These are phyloP conservation scores for Emericellopsis cladophorae DNA, from an alignment of 2,329 filamentous ascomycete genomes.

Conservation along the genomic window DNA sequence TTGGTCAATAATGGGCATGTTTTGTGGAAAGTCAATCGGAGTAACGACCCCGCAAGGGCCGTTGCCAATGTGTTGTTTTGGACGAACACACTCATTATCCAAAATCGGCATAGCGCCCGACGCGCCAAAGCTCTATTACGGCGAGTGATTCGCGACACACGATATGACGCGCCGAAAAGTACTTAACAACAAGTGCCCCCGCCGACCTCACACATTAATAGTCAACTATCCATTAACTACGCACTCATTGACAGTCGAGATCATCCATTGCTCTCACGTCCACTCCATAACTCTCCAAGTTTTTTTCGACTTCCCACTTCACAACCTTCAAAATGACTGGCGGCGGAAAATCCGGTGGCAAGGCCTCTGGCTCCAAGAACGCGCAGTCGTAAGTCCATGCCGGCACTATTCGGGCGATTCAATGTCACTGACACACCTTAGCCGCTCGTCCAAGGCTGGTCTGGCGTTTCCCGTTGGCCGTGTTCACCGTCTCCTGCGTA, in stretches of 20 bases:
- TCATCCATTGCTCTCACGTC: constrained; percentile 7
- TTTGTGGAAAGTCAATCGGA: constrained; percentile 3
- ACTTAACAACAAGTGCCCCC: constrained; percentile 39
- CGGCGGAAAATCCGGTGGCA: constrained; percentile 99
- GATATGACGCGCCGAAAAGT: constrained; percentile 36
- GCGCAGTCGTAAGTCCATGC: constrained; percentile 79
- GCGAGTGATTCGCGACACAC: constrained; percentile 38
- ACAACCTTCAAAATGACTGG: constrained; percentile 86
- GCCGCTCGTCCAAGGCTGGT: constrained; percentile 97
- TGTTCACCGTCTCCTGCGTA: constrained; percentile 97
- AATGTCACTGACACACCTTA: constrained; percentile 22
- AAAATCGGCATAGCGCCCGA: constrained; percentile 16
- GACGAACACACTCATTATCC: constrained; percentile 17
- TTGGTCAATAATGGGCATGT: background rate
- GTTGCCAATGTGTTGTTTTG: constrained; percentile 10
- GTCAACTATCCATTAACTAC: background rate
- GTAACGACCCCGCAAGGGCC: background rate
- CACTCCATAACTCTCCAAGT: constrained; percentile 4
- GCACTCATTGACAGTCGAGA: constrained; percentile 9
- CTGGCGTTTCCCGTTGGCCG: constrained; percentile 97
- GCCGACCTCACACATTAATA: constrained; percentile 14
- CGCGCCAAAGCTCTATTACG: constrained; percentile 10
- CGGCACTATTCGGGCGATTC: background rate
- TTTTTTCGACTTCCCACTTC: constrained; percentile 16
- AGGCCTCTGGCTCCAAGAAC: constrained; percentile 98